These are phyloP conservation scores for Curvularia lunata DNA, from an alignment of 2,329 filamentous ascomycete genomes.

Conservation along the genomic window DNA sequence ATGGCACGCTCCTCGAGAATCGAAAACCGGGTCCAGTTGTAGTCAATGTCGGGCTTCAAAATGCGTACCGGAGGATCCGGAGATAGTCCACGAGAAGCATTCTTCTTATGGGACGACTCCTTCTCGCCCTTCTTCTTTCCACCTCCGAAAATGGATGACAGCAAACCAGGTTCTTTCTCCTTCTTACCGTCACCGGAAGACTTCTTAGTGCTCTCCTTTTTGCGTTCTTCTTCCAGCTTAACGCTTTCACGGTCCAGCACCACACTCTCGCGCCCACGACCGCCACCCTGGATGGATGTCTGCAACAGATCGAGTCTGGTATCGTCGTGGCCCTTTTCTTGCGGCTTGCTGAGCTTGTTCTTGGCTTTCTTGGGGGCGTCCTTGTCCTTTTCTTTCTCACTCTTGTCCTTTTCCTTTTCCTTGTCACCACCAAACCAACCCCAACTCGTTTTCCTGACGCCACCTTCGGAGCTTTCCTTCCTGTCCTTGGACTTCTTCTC, in stretches of 20 bases:
- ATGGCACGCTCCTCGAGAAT: slow-evolving; percentile 96
- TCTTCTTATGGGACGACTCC: slow-evolving; percentile 76
- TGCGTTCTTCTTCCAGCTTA: slow-evolving; percentile 80
- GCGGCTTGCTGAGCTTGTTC: slow-evolving; percentile 69
- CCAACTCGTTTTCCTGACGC: slow-evolving; percentile 78
- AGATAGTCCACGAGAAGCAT: slow-evolving; percentile 73
- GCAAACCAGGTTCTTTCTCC: slow-evolving; percentile 85
- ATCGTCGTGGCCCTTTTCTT: slow-evolving; percentile 68
- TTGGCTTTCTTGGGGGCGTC: slow-evolving; percentile 57
- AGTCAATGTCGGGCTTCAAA: slow-evolving; percentile 86
- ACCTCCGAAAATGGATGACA: slow-evolving; percentile 90
- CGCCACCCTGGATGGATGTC: slow-evolving; percentile 76
- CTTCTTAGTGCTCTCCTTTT: slow-evolving; percentile 79
- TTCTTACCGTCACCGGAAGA: slow-evolving; percentile 73
- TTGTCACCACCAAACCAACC: slow-evolving; percentile 72
- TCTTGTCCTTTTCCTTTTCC: slow-evolving; percentile 73
- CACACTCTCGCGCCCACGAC: slow-evolving; percentile 76
- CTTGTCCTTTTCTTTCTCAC: slow-evolving; percentile 56
- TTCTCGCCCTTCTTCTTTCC: slow-evolving; percentile 85
- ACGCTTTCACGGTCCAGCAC: slow-evolving; percentile 79
- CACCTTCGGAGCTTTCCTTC: slow-evolving; percentile 69
- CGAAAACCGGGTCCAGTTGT: slow-evolving; percentile 93
- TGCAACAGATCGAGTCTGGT: slow-evolving; percentile 86
- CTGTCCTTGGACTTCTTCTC: slow-evolving; percentile 77
- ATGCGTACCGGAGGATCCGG: slow-evolving; percentile 75